Evolutionary conservation across 2,329 filamentous ascomycete species (phyloP), one percentile per base, ranked within the genome.

Genomic region (Aspergillus sclerotialis): DNA sequence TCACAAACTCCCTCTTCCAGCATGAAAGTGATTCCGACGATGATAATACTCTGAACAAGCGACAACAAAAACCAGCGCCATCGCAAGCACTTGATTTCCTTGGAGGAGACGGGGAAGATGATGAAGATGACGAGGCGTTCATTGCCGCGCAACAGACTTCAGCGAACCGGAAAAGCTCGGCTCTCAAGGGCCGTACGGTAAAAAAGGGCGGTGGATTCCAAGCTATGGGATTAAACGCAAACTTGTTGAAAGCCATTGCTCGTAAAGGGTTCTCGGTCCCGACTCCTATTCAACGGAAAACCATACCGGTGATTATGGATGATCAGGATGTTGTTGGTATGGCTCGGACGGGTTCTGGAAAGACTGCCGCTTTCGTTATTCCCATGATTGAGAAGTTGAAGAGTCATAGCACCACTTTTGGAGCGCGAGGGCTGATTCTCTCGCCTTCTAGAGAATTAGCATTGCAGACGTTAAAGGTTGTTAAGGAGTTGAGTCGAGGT

Each of bases 141-240:
- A 98, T 98, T 61, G 87, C 89, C 7, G 76, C 85, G 24, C 78
- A 84, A 50, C 88, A 94, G 58, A 82, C 85, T 3, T 86, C 87
- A 11, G 86, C 84, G 4, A 95, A 95, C 56, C 73, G 90, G 42
- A 96, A 95, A 56, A 70, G 78, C 1, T 75, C 82, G 7, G 92
- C 89, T 55, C 50, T 92, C 6, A 92, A 90, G 60, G 85, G 86
- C 13, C 84, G 84, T 43, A 82, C 81, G 3, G 84, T 86, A 19
- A 95, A 95, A 69, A 98, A 96, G 63, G 85, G 89, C 24, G 92
- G 92, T 52, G 92, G 90, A 33, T 98, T 98, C 57, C 92, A 98
- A 61, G 82, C 85, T 30, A 95, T 98, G 89, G 79, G 84, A 25
- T 68, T 96, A 37, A 94, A 85, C 64, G 71, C 80, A 8, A 81